Evolutionary conservation across 2,329 filamentous ascomycete species (phyloP).

Genomic region (Diaporthe australafricana): DNA sequence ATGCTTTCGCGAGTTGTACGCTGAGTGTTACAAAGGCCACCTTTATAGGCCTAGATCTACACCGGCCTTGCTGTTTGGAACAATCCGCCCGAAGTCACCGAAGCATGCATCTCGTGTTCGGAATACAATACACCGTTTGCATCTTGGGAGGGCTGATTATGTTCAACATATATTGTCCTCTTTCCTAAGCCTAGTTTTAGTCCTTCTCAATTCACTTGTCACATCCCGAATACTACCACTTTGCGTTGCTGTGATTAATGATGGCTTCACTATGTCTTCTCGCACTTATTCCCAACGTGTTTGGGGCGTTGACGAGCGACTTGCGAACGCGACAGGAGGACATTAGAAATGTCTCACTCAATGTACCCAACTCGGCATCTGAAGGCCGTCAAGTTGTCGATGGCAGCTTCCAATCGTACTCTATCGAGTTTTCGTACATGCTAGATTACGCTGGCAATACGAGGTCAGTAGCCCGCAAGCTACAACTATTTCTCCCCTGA

Average conservation of each 20-base stretch:
- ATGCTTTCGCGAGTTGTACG: background rate
- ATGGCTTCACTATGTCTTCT: background rate
- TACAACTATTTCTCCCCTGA: background rate
- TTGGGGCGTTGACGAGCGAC: background rate
- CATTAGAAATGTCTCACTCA: background rate
- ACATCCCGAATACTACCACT: background rate
- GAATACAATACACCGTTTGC: background rate
- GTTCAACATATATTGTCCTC: background rate
- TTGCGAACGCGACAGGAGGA: background rate
- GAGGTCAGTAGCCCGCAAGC: background rate
- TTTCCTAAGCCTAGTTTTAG: background rate
- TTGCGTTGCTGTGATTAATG: background rate
- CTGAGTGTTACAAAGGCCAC: background rate
- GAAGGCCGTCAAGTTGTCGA: conserved; percentile 20
- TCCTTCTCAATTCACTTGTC: background rate
- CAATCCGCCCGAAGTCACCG: background rate
- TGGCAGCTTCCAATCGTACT: conserved; percentile 23
- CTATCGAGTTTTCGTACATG: conserved; percentile 29
- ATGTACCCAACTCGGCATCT: background rate
- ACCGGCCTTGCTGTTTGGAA: background rate
- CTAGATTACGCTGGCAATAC: conserved; percentile 26
- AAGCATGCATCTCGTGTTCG: background rate
- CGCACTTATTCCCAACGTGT: background rate
- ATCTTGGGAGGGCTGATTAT: background rate
- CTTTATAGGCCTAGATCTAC: background rate